Percentiles rank a stretch among this genome's conserved stretches.
Evolutionary conservation across 441 rosid genomes (phyloP).

Genomic region (Manihot esculenta): DNA sequence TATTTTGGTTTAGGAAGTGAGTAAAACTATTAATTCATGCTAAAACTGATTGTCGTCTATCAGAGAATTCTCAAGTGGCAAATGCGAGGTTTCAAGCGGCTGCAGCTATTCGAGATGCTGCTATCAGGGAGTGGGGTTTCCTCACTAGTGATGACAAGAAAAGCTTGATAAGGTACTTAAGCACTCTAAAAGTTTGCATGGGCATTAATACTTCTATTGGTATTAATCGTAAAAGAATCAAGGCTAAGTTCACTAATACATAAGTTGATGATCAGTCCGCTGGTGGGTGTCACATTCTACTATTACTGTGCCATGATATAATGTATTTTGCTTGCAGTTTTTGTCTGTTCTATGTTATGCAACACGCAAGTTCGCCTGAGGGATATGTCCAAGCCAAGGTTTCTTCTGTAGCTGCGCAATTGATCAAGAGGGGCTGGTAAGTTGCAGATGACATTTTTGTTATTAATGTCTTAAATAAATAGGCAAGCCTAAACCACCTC

Average conservation of each 20-base stretch:
- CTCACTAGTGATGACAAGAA: slow-evolving; percentile 71
- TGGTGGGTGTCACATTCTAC: not conserved
- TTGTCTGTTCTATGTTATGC: slow-evolving; percentile 77
- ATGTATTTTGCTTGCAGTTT: slow-evolving; percentile 53
- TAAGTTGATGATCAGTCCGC: not conserved
- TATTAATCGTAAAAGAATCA: no score
- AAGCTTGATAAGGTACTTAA: slow-evolving; percentile 67
- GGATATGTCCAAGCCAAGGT: slow-evolving; percentile 88
- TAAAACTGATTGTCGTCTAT: not conserved
- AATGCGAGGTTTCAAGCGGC: slow-evolving; percentile 97
- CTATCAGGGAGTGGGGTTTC: slow-evolving; percentile 92
- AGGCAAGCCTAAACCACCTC: no score
- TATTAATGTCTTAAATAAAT: no score
- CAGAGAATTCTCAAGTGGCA: slow-evolving; percentile 93
- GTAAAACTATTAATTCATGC: not conserved
- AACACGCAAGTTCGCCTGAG: slow-evolving; percentile 78
- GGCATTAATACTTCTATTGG: not conserved
- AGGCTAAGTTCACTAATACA: not conserved
- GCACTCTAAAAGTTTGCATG: not conserved
- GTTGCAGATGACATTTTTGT: slow-evolving; percentile 21
- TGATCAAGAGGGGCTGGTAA: slow-evolving; percentile 99
- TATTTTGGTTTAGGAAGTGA: not conserved
- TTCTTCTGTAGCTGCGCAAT: slow-evolving; percentile 94
- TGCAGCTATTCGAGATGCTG: slow-evolving; percentile 92
- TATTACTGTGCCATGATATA: not conserved